phyloP scores from a whole-genome alignment of 768 basidiomycete species.

The Tremella yokohamensis region DNA sequence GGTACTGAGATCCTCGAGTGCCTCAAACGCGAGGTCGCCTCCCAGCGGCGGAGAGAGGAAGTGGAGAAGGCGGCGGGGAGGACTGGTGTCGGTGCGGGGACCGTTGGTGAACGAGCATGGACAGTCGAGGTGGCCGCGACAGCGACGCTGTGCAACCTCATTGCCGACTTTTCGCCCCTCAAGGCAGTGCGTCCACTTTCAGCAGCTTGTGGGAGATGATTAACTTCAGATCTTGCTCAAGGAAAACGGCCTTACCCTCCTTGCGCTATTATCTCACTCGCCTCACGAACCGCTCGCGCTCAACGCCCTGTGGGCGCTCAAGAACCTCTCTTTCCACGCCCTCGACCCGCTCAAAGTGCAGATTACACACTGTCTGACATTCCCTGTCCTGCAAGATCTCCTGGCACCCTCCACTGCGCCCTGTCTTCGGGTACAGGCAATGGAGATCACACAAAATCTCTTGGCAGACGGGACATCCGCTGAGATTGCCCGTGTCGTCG shows the following conservation, averaged over 20 bases:
- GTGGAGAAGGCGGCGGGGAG: constrained; percentile 42
- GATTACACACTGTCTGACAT: constrained; percentile 68
- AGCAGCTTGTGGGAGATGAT: constrained; percentile 1
- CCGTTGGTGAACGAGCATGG: constrained; percentile 60
- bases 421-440: constrained; percentile 30
- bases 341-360: constrained; percentile 60
- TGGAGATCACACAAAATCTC: constrained; percentile 36
- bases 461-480: constrained; percentile 29
- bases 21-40: constrained; percentile 50
- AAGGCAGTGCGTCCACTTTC: constrained; percentile 58
- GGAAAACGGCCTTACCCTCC: constrained; percentile 63
- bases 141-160: constrained; percentile 75
- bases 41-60: background rate
- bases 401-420: constrained; percentile 7
- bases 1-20: constrained; percentile 68
- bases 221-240: constrained; percentile 61
- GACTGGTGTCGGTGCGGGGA: constrained; percentile 7
- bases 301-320: constrained; percentile 80
- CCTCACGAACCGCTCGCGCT: constrained; percentile 61
- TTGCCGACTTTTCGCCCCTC: constrained; percentile 80
- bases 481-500: constrained; percentile 29
- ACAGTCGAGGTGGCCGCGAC: constrained; percentile 69
- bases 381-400: constrained; percentile 57
- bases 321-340: constrained; percentile 72
- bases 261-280: constrained; percentile 60